phyloP scores from a whole-genome alignment of 768 basidiomycete genomes.

The Strobilomyces dryophilus region DNA sequence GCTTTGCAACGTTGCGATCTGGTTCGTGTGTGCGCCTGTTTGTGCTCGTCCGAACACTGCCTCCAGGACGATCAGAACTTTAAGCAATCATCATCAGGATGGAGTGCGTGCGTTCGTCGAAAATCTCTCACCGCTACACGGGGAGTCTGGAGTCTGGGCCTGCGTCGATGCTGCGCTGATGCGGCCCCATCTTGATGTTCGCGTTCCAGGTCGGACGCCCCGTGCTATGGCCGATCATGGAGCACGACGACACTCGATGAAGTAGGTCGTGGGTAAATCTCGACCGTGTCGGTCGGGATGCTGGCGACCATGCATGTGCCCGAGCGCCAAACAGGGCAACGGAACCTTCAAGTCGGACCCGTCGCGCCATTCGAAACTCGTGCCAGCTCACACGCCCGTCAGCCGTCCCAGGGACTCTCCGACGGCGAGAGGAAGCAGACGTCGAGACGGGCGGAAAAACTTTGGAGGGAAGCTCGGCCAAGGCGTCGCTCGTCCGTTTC shows the following conservation, averaged over 20 bases:
- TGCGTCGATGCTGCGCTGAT: constrained; percentile 9
- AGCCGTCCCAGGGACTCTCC: background rate
- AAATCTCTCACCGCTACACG: background rate
- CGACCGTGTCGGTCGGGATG: no score
- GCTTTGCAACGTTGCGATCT: no score
- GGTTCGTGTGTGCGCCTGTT: background rate
- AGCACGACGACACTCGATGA: background rate
- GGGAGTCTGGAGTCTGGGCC: background rate
- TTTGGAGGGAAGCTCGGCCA: background rate
- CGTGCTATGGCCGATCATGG: background rate
- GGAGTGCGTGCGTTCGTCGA: background rate
- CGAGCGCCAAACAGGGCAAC: background rate
- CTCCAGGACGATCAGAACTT: background rate
- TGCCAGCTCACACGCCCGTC: constrained; percentile 2
- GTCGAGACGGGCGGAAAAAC: background rate
- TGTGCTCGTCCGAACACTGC: background rate
- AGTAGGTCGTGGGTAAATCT: no score
- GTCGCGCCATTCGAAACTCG: background rate
- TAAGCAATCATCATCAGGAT: no score
- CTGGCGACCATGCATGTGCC: background rate
- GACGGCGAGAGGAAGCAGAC: no score
- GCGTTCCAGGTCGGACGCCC: background rate
- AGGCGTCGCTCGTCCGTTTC: background rate
- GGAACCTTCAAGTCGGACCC: background rate
- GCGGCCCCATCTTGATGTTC: background rate